Evolutionary conservation across 2,329 filamentous ascomycete genomes (phyloP), one percentile per base, ranked within the genome.

Genomic region (Diplodia sapinea): DNA sequence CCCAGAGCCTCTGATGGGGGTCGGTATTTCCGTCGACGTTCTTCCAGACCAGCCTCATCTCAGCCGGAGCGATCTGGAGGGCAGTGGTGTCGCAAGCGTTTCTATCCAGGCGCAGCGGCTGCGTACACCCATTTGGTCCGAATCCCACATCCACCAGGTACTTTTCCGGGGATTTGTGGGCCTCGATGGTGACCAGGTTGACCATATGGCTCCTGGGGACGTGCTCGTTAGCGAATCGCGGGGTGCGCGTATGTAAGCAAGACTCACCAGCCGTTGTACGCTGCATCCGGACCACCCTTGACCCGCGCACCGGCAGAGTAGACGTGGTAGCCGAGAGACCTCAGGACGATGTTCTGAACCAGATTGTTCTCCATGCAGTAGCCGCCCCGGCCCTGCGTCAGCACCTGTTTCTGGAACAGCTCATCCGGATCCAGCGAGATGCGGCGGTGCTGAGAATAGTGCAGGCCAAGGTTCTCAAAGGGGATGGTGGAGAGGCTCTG

Each of bases 341-440:
- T 78, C 55, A 88, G 72, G 13, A 88, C 76, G 3, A 80, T 81
- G 7, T 80, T 82, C 68, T 88, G 84, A 38, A 88, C 75, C 3
- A 77, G 75, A 55, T 87, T 87, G 70, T 83, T 86, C 74, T 88
- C 86, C 85, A 88, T 87, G 73, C 86, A 88, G 69, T 88, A 87
- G 1, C 87, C 87, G 31, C 87, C 86, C 38, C 85, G 75, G 5
- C 80, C 79, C 56, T 77, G 77, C 49, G 82, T 75, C 55, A 79
- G 78, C 1, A 84, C 82, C 40, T 88, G 79, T 72, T 88, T 88
- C 51, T 81, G 77, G 73, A 82, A 88, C 7, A 88, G 73, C 3
- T 77, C 75, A 26, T 83, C 75, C 0, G 83, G 79, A 61, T 87
- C 79, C 49, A 87, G 75, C 2, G 81, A 82, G 31, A 88, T 80